Evolutionary conservation across 495 filamentous ascomycete species (phyloP).

Genomic region (Pyrenula massariospora): DNA sequence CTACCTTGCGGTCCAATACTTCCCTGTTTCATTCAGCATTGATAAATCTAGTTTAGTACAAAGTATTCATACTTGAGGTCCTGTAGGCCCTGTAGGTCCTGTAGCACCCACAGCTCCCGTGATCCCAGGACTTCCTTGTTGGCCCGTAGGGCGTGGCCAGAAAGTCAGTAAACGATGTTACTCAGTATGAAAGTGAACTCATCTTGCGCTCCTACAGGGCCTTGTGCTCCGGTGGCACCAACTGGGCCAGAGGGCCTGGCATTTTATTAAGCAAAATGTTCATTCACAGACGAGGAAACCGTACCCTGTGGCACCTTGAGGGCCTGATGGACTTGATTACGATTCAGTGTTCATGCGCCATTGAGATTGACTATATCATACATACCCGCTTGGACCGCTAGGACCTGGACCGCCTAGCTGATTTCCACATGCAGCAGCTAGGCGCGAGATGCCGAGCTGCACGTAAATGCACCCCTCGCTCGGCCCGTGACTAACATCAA

Average conservation of each 20-base stretch:
- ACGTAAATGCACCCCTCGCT: not conserved
- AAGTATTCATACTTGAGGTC: too few species aligned
- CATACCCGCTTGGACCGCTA: not conserved
- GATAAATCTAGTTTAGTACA: too few species aligned
- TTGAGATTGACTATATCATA: too few species aligned
- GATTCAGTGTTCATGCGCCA: too few species aligned
- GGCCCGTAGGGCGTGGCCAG: too few species aligned
- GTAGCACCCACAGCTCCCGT: too few species aligned
- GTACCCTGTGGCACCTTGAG: not conserved
- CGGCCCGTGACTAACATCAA: not conserved
- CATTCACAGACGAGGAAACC: not conserved
- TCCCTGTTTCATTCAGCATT: too few species aligned
- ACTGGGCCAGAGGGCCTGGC: not conserved
- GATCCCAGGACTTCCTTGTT: too few species aligned
- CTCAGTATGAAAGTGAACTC: too few species aligned
- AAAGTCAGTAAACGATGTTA: too few species aligned
- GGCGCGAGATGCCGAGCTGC: not conserved
- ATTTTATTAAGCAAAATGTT: not conserved
- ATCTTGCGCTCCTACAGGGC: not conserved
- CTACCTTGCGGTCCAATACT: too few species aligned
- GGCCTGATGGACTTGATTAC: too few species aligned
- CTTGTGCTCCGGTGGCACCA: not conserved
- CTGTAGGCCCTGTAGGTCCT: not conserved
- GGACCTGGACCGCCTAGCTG: not conserved
- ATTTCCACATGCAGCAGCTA: not conserved